These are phyloP conservation scores for Ustilago cynodontis DNA, from an alignment of 1,284 basidiomycete genomes.

Conservation along the genomic window DNA sequence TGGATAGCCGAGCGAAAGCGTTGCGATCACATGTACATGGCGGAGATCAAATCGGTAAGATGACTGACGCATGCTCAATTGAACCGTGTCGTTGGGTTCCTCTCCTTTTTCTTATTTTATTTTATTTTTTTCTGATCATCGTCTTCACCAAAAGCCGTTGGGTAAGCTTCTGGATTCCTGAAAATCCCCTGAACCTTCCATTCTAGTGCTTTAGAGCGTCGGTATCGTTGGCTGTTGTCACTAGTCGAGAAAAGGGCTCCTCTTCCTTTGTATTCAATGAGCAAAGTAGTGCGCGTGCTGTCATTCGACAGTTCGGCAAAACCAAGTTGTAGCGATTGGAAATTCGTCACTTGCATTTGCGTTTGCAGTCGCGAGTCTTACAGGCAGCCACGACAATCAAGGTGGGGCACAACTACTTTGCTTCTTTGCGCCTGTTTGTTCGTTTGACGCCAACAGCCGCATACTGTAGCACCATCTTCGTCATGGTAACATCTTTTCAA, in stretches of 20 bases:
- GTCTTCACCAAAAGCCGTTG: no score
- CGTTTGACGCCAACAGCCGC: background rate
- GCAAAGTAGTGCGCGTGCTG: background rate
- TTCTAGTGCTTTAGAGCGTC: no score
- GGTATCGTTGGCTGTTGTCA: no score
- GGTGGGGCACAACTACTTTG: background rate
- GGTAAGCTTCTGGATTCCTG: no score
- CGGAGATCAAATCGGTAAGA: constrained; percentile 15
- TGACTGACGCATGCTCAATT: background rate
- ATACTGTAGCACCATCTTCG: no score
- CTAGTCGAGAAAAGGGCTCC: no score
- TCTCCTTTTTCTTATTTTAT: background rate
- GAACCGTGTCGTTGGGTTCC: constrained; percentile 1
- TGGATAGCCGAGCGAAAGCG: constrained; percentile 8
- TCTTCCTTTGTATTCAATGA: no score
- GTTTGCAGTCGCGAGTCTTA: background rate
- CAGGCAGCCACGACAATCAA: background rate
- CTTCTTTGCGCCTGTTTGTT: constrained; percentile 3
- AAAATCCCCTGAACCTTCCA: no score
- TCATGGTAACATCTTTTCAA: no score
- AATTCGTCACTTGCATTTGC: background rate
- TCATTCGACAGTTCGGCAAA: background rate
- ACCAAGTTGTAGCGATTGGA: background rate
- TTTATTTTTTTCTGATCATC: background rate
- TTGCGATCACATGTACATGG: constrained; percentile 14